phyloP scores from a whole-genome alignment of 2,329 filamentous ascomycete species.

The Lachnum nothofagi region DNA sequence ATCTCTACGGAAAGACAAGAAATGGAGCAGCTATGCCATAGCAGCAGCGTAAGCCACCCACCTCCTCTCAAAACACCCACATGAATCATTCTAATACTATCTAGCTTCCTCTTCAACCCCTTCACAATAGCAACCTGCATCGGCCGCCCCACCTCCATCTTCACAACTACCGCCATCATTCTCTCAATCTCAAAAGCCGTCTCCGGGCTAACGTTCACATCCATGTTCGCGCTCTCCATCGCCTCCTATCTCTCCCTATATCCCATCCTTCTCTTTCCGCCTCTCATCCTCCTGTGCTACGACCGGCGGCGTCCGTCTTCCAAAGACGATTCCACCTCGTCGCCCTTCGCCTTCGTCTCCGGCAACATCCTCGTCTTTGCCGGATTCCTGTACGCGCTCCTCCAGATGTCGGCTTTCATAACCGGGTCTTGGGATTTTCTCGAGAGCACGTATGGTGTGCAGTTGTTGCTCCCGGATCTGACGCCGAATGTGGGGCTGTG shows the following conservation, averaged over 20 bases:
- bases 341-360: slow-evolving; percentile 47
- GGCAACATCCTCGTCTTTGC: slow-evolving; percentile 50
- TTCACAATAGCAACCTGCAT: slow-evolving; percentile 90
- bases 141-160: slow-evolving; percentile 79
- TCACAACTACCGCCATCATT: slow-evolving; percentile 83
- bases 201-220: slow-evolving; percentile 63
- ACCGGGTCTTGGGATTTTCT: slow-evolving; percentile 86
- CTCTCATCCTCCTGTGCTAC: slow-evolving; percentile 74
- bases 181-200: slow-evolving; percentile 78
- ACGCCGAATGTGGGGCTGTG: slow-evolving; percentile 93
- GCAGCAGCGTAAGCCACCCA: slow-evolving; percentile 64
- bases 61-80: slow-evolving; percentile 6
- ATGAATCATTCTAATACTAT: background rate
- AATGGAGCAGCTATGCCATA: slow-evolving; percentile 69
- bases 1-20: slow-evolving; percentile 70
- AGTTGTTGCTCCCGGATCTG: slow-evolving; percentile 83
- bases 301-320: slow-evolving; percentile 46
- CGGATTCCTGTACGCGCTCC: slow-evolving; percentile 53
- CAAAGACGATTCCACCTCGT: slow-evolving; percentile 35
- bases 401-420: slow-evolving; percentile 67
- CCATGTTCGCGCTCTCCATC: slow-evolving; percentile 79
- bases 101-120: slow-evolving; percentile 86
- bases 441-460: slow-evolving; percentile 83
- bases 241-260: slow-evolving; percentile 91
- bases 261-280: slow-evolving; percentile 78